A percentile compares a stretch with the other conserved stretches of the same genome.
Conservation (phyloP, 768 basidiomycete species). For the Boletus bicolor region DNA sequence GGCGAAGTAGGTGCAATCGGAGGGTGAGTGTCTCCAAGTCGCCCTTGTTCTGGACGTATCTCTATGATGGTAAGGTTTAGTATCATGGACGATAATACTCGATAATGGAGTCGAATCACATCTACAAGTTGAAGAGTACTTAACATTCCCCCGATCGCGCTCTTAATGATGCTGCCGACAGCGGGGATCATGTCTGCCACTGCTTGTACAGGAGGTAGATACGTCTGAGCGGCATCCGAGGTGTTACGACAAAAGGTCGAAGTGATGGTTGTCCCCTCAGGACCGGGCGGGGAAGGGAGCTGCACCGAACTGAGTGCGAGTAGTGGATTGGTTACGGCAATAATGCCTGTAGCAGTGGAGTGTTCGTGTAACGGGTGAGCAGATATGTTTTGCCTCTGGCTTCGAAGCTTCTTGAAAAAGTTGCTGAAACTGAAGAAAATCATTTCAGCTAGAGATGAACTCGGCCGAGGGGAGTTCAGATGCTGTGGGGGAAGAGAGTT, state of each 20-base stretch:
- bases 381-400: too few relatives aligned
- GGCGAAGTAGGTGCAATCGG: neutral
- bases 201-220: slow-evolving; percentile 1
- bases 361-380: neutral
- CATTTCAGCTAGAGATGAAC: too few relatives aligned
- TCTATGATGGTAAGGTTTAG: neutral
- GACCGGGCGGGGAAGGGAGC: neutral
- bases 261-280: neutral
- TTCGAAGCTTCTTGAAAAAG: neutral
- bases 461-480: too few relatives aligned
- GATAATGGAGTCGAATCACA: neutral
- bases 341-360: neutral
- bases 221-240: neutral
- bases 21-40: neutral
- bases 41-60: slow-evolving; percentile 2
- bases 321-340: neutral
- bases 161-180: neutral
- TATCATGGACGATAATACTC: neutral
- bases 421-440: too few relatives aligned
- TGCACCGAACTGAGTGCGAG: neutral
- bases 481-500: too few relatives aligned
- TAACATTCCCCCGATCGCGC: neutral
- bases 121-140: slow-evolving; percentile 1
- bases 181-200: neutral
- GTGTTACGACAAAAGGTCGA: neutral